A percentile compares a stretch with the other conserved stretches of the same genome.
Conservation (phyloP, 441 rosid genomes). For the Corymbia calophylla region DNA sequence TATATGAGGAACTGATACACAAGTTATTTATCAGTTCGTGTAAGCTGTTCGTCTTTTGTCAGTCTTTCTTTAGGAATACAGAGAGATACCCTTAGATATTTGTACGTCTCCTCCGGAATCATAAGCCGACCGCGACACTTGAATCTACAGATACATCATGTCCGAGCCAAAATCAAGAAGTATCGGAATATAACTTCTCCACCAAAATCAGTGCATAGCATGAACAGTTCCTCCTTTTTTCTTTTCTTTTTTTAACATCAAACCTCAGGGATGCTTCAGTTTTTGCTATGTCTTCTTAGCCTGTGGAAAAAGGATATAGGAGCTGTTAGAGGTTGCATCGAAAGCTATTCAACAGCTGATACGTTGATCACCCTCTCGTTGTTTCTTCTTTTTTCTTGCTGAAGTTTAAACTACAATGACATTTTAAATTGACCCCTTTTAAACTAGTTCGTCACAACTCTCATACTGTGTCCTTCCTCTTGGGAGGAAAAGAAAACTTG, state of each 20-base stretch:
- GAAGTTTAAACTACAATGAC: not conserved
- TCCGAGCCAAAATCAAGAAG: not conserved
- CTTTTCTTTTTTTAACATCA: not conserved
- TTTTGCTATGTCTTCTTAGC: conserved; percentile 40
- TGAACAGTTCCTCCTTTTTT: not conserved
- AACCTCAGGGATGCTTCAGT: not conserved
- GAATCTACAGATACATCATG: not conserved
- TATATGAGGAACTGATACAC: not conserved
- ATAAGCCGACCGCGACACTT: not conserved
- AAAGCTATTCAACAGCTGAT: not conserved
- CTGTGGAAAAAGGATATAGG: conserved; percentile 14
- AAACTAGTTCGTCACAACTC: not conserved
- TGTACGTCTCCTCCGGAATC: not conserved
- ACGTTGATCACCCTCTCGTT: not conserved
- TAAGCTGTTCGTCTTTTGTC: not conserved
- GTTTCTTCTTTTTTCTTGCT: not conserved
- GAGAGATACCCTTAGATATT: not conserved
- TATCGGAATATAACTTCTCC: not conserved
- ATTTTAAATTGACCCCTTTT: not conserved
- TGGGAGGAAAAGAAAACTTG: not conserved
- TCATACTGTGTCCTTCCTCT: not conserved
- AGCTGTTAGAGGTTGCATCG: not conserved
- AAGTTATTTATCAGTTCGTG: not conserved
- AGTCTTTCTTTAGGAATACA: not conserved
- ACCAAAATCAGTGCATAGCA: not conserved